phyloP scores from a whole-genome alignment of 2,329 filamentous ascomycete species.

The Zarea fungicola region DNA sequence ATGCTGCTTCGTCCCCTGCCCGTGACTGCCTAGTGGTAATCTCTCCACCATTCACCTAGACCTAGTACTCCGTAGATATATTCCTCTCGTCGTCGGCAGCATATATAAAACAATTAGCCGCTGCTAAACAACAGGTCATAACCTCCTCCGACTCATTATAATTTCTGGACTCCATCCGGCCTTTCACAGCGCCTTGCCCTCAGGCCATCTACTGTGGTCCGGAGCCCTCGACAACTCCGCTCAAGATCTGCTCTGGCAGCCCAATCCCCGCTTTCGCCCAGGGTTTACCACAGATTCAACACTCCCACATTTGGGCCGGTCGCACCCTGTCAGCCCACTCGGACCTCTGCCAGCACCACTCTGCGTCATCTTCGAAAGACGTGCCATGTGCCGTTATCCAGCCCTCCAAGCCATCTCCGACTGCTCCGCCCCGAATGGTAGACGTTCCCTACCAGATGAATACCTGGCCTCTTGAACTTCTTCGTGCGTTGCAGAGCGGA shows the following conservation, averaged over 20 bases:
- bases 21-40: no score
- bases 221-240: background rate
- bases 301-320: no score
- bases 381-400: background rate
- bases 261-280: slow-evolving; percentile 4
- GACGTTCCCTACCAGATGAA: background rate
- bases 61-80: no score
- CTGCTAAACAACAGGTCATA: no score
- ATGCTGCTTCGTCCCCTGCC: no score
- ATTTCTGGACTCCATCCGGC: no score
- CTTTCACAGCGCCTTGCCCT: background rate
- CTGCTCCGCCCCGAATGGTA: background rate
- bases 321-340: slow-evolving; percentile 4
- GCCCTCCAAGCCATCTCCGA: slow-evolving; percentile 2
- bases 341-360: slow-evolving; percentile 4
- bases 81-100: no score
- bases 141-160: no score
- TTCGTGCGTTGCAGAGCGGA: no score
- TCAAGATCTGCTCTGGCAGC: slow-evolving; percentile 7
- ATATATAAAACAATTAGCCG: no score
- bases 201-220: background rate
- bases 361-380: background rate
- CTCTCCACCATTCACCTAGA: no score
- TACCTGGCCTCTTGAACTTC: background rate
- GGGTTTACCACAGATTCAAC: background rate